Conservation (phyloP, 805 yeast species). For the Saturnispora bothae region DNA sequence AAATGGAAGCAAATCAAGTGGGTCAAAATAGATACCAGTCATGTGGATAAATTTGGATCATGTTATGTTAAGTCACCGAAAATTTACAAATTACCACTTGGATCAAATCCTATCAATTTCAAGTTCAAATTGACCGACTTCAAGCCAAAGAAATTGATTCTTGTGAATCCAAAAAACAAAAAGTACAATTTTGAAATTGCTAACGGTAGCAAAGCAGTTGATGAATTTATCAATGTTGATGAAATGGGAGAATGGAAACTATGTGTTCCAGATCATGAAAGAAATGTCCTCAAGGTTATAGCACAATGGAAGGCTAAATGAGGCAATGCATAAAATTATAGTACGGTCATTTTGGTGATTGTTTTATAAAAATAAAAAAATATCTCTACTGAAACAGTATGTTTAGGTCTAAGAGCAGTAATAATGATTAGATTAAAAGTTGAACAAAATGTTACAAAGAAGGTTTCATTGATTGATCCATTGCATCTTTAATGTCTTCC, state of each 20-base stretch:
- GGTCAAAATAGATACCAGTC: conserved; percentile 39
- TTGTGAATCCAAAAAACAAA: conserved; percentile 81
- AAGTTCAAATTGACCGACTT: conserved; percentile 5
- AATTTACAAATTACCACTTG: conserved; percentile 41
- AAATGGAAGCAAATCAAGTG: conserved; percentile 44
- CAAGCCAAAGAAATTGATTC: conserved; percentile 8
- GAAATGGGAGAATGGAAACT: conserved; percentile 82
- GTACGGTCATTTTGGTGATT: too few species aligned
- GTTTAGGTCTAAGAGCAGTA: neutral
- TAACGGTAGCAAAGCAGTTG: conserved; percentile 43
- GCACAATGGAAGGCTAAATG: conserved; percentile 63
- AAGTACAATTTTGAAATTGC: conserved; percentile 47
- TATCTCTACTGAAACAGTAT: too few species aligned
- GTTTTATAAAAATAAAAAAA: too few species aligned
- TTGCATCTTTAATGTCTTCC: conserved; percentile 13
- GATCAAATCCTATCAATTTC: neutral
- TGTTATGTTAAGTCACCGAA: conserved; percentile 77
- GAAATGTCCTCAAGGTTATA: conserved; percentile 75
- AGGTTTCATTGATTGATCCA: conserved; percentile 7
- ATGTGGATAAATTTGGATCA: conserved; percentile 36
- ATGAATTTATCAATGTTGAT: conserved; percentile 44
- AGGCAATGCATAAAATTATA: too few species aligned
- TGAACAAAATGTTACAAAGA: neutral
- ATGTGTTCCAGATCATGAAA: conserved; percentile 66
- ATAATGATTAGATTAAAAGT: conserved; percentile 3